These are phyloP conservation scores for Colletotrichum magnum DNA, from an alignment of 2,329 filamentous ascomycete species.

Conservation along the genomic window DNA sequence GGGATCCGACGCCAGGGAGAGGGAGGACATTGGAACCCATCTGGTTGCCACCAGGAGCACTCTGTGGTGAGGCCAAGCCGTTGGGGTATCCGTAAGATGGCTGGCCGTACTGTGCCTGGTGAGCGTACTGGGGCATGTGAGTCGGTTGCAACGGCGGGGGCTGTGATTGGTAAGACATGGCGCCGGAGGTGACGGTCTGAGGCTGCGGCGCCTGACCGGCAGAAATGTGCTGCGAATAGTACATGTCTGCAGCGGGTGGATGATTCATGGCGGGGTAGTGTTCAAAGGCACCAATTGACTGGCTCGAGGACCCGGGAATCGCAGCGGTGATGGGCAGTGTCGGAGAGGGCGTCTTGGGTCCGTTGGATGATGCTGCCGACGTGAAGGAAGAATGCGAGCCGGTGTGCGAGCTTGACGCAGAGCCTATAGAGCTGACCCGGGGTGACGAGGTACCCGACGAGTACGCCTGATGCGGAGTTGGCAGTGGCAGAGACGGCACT, in stretches of 20 bases:
- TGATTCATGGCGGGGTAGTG: slow-evolving; percentile 82
- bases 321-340: slow-evolving; percentile 68
- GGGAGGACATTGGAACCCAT: slow-evolving; percentile 80
- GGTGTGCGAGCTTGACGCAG: slow-evolving; percentile 64
- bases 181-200: slow-evolving; percentile 81
- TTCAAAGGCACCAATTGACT: slow-evolving; percentile 57
- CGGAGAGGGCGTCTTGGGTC: slow-evolving; percentile 84
- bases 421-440: slow-evolving; percentile 82
- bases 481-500: slow-evolving; percentile 79
- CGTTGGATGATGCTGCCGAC: slow-evolving; percentile 70
- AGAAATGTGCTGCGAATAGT: slow-evolving; percentile 86
- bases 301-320: slow-evolving; percentile 57
- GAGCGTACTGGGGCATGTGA: slow-evolving; percentile 74
- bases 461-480: slow-evolving; percentile 77
- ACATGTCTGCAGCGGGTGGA: slow-evolving; percentile 81
- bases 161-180: slow-evolving; percentile 83
- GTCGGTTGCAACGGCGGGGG: slow-evolving; percentile 82
- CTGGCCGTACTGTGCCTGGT: slow-evolving; percentile 72
- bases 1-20: slow-evolving; percentile 70
- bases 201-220: slow-evolving; percentile 81
- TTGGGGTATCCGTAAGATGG: slow-evolving; percentile 78
- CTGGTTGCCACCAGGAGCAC: slow-evolving; percentile 76
- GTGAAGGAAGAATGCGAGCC: slow-evolving; percentile 70
- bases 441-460: slow-evolving; percentile 82
- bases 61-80: slow-evolving; percentile 85